phyloP scores from a whole-genome alignment of 176 grass and related monocot genomes.

The Eragrostis curvula region DNA sequence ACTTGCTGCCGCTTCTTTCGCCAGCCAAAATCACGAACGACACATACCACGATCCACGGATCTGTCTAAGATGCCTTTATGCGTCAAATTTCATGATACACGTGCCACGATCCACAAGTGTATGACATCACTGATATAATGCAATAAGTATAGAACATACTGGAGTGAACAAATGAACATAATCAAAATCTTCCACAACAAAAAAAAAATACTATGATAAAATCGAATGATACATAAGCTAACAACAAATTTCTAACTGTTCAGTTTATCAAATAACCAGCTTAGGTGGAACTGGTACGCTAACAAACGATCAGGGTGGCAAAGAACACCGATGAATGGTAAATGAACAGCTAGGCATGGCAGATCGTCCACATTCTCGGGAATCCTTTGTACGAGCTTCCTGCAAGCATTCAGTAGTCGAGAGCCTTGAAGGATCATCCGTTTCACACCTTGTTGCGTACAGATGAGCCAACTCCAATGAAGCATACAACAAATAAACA shows the following conservation, averaged over 20 bases:
- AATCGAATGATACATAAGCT: conserved; percentile 20
- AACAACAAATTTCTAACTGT: conserved; percentile 6
- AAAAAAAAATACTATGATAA: neutral
- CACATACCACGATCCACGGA: too few species aligned
- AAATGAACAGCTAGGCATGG: neutral
- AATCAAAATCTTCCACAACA: too few species aligned
- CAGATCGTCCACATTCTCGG: neutral
- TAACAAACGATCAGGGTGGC: neutral
- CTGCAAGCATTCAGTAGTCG: conserved; percentile 15
- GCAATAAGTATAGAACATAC: too few species aligned
- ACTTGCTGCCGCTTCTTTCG: too few species aligned
- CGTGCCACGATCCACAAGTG: too few species aligned
- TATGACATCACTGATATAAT: too few species aligned
- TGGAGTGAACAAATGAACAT: too few species aligned
- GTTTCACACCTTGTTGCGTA: conserved; percentile 28
- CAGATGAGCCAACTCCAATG: conserved; percentile 12
- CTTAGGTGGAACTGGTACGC: neutral
- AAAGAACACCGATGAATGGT: neutral
- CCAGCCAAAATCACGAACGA: too few species aligned
- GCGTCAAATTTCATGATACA: too few species aligned
- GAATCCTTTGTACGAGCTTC: conserved; percentile 6
- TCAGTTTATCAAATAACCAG: conserved; percentile 10
- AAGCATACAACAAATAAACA: conserved; percentile 17
- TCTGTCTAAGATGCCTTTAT: too few species aligned
- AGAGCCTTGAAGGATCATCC: neutral